Evolutionary conservation across 805 yeast species (phyloP), one percentile per base, ranked within the genome.

Genomic region (Vanderwaltozyma verrucispora): DNA sequence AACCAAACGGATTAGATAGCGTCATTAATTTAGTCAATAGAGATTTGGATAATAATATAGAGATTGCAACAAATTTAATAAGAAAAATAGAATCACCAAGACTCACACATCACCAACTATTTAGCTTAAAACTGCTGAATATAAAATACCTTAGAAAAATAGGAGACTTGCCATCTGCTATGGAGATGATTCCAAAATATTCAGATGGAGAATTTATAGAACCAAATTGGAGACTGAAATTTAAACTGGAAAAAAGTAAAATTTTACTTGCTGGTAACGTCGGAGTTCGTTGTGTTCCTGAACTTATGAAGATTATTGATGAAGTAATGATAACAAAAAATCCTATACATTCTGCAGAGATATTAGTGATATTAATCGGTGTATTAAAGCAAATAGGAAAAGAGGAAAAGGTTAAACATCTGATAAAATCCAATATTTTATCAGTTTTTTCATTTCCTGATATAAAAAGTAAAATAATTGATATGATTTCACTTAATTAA

Each of bases 241-340:
- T 54, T 35, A 48, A 56, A 17, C 31, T 43, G n/a, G 50, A 28
- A 49, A 55, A 36, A 23, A 48, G 45, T 39, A 44, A 28, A 38
- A 52, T 44, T 30, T 50, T 75, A 40, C 46, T 68, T 18, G 46
- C 56, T 5, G 53, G 69, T 13, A 68, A 72, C 0, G 56, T 65
- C 4, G 71, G 75, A 12, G 54, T 69, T 9, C 63, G 80, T 39
- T 74, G 72, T 0, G 44, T 79, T 8, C 68, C 80, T 1, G 49
- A 69, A 15, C 48, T 77, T 0, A 50, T 72, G 5, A 73, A 72
- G 42, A 65, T 75, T 36, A 54, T 80, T 2, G 67, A 69, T 33
- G 48, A 64, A 11, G 71, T 81, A 0, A 64, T 66, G 16, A 49
- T 54, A 4, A 62, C 71, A 8, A 74, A 79, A 2, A 64, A 72